Evolutionary conservation across 2,329 filamentous ascomycete species (phyloP), one percentile per base, ranked within the genome.

Genomic region (Delphinella strobiligena): DNA sequence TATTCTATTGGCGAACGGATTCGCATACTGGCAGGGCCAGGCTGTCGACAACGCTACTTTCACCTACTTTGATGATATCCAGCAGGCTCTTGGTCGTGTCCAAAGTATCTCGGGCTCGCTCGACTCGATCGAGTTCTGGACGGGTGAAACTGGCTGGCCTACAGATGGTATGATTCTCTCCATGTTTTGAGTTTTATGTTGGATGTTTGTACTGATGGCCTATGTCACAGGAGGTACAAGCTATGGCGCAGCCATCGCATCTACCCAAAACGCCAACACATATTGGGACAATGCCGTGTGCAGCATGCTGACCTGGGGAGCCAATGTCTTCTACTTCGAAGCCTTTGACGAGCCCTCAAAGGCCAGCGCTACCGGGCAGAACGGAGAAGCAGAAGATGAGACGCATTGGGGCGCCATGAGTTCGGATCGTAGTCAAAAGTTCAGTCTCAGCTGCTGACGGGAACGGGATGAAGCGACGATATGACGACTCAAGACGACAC

Each of bases 261-360:
- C 74, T 31, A 67, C 71, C 31, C 51, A 66, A 22, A 75, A 78
- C 51, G 78, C 78, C 19, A 57, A 68, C 46, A 63, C 60, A 17
- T 84, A 75, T 64, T 83, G 69, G 64, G 61, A 72, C 50, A 56
- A 72, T 34, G 74, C 69, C 47, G 70, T 82, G 52, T 83, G 80
- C 58, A 70, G 69, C 37, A 69, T 80, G 52, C 61, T 81, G 27
- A 67, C 66, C 46, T 81, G 75, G 74, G 75, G 75, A 44, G 67
- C 76, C 47, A 80, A 82, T 51, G 72, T 77, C 40, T 83, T 83
- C 63, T 80, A 74, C 61, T 84, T 84, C 49, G 79, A 83, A 67
- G 78, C 78, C 32, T 82, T 80, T 50, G 79, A 82, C 50, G 80
- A 84, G 71, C 54, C 55, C 43, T 81, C 76, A 75, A 83, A 83